Conservation (phyloP, 805 yeast species). For the Candida morakotiae region DNA sequence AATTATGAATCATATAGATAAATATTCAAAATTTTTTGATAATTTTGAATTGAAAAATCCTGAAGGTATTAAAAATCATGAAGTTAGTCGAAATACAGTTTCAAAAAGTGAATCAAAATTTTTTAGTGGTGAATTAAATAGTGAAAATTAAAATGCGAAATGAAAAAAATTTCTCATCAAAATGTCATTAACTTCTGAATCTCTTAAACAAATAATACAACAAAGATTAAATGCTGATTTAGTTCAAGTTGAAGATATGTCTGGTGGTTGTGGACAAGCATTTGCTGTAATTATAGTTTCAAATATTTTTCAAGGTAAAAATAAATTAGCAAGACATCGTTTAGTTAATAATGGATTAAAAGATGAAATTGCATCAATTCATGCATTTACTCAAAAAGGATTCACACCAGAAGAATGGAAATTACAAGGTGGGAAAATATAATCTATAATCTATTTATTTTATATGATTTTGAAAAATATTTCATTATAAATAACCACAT, state of each 20-base stretch:
- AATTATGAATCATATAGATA: conserved; percentile 29
- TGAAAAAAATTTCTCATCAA: not conserved
- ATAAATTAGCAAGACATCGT: conserved; percentile 81
- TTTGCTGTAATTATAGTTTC: conserved; percentile 87
- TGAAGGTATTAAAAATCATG: conserved; percentile 16
- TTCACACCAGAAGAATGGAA: conserved; percentile 88
- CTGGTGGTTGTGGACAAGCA: conserved; percentile 98
- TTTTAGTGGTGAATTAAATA: conserved; percentile 21
- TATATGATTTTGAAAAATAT: conserved; percentile 6
- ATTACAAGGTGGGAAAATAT: conserved; percentile 31
- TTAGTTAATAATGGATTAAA: conserved; percentile 74
- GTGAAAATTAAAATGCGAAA: conserved; percentile 19
- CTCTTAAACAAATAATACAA: conserved; percentile 46
- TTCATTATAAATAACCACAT: conserved; percentile 22
- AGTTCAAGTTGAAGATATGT: conserved; percentile 72
- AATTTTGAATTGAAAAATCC: conserved; percentile 14
- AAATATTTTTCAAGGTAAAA: conserved; percentile 69
- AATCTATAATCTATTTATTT: conserved; percentile 8
- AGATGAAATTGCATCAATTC: conserved; percentile 83
- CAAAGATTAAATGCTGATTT: conserved; percentile 56
- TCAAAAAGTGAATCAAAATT: conserved; percentile 27
- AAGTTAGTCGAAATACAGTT: conserved; percentile 27
- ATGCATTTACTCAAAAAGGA: conserved; percentile 91
- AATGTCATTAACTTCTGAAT: conserved; percentile 27
- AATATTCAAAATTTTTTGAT: conserved; percentile 25